Conservation (phyloP, 2,329 filamentous ascomycete genomes). For the Sporothrix protearum region DNA sequence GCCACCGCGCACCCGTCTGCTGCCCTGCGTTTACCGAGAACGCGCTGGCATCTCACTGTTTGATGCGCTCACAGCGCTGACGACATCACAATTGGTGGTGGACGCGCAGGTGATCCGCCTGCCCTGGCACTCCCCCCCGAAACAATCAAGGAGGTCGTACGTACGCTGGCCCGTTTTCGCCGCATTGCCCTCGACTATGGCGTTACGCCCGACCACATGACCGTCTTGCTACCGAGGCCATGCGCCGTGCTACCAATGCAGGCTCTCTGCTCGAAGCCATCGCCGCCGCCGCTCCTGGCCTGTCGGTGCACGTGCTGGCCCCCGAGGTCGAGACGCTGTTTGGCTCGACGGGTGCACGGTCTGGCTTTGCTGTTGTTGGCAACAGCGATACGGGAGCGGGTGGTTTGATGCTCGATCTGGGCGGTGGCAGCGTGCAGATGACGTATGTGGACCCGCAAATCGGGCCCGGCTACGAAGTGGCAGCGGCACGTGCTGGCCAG, state of each 20-base stretch:
- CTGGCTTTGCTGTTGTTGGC: conserved; percentile 60
- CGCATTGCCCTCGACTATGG: conserved; percentile 63
- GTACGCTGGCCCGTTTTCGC: conserved; percentile 66
- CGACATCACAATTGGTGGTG: conserved; percentile 22
- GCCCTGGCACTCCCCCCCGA: conserved; percentile 44
- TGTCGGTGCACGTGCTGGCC: conserved; percentile 67
- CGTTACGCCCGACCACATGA: conserved; percentile 62
- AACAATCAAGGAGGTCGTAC: conserved; percentile 64
- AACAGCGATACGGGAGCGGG: conserved; percentile 46
- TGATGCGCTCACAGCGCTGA: conserved; percentile 60
- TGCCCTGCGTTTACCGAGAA: conserved; percentile 74
- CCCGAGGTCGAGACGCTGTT: conserved; percentile 80
- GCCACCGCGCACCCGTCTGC: conserved; percentile 64
- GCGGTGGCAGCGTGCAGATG: conserved; percentile 67
- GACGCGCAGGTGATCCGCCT: background rate
- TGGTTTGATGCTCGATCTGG: conserved; percentile 75
- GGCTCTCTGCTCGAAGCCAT: conserved; percentile 65
- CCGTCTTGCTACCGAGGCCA: conserved; percentile 87
- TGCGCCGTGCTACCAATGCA: conserved; percentile 74
- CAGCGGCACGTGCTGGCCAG: conserved; percentile 53
- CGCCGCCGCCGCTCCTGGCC: conserved; percentile 54
- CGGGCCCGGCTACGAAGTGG: conserved; percentile 45
- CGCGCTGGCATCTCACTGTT: conserved; percentile 81
- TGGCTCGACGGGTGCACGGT: conserved; percentile 78
- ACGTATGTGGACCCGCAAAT: conserved; percentile 54